Evolutionary conservation across 1,284 basidiomycete genomes (phyloP).

Genomic region (Ustilago sp.): DNA sequence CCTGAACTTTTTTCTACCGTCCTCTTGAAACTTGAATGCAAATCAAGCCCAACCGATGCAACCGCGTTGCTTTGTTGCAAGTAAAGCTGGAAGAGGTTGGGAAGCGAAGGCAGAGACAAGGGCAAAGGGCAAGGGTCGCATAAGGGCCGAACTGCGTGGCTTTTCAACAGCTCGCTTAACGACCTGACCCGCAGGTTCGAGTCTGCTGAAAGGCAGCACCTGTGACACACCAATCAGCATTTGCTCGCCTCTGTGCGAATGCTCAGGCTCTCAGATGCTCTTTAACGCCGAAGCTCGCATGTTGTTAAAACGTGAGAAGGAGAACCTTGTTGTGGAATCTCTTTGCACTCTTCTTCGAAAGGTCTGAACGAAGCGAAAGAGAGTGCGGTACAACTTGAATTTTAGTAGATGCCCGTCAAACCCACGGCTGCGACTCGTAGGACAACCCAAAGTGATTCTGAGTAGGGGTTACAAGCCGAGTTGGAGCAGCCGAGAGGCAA

Average conservation of each 20-base stretch:
- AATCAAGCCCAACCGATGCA: neutral
- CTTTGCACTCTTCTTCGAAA: too few relatives aligned
- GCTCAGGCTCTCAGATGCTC: too few relatives aligned
- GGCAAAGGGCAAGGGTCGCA: slow-evolving; percentile 1
- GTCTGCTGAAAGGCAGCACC: neutral
- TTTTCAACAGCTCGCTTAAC: slow-evolving; percentile 24
- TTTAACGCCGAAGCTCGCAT: too few relatives aligned
- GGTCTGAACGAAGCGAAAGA: too few relatives aligned
- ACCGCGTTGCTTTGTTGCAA: neutral
- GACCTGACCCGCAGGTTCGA: slow-evolving; percentile 2
- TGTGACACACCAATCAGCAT: neutral
- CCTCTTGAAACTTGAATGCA: neutral
- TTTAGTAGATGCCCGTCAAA: slow-evolving; percentile 10
- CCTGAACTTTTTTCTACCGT: neutral
- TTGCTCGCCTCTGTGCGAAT: neutral
- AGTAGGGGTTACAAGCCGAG: slow-evolving; percentile 10
- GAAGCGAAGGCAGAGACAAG: neutral
- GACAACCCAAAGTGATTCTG: neutral
- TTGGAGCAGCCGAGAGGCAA: slow-evolving; percentile 6
- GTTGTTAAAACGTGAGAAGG: too few relatives aligned
- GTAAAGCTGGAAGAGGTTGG: neutral
- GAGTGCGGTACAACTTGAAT: neutral
- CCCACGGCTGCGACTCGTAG: slow-evolving; percentile 11
- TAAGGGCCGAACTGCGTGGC: slow-evolving; percentile 14
- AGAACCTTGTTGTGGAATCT: too few relatives aligned